phyloP scores from a whole-genome alignment of 2,329 filamentous ascomycete genomes.

The Macrophomina pseudophaseolina region DNA sequence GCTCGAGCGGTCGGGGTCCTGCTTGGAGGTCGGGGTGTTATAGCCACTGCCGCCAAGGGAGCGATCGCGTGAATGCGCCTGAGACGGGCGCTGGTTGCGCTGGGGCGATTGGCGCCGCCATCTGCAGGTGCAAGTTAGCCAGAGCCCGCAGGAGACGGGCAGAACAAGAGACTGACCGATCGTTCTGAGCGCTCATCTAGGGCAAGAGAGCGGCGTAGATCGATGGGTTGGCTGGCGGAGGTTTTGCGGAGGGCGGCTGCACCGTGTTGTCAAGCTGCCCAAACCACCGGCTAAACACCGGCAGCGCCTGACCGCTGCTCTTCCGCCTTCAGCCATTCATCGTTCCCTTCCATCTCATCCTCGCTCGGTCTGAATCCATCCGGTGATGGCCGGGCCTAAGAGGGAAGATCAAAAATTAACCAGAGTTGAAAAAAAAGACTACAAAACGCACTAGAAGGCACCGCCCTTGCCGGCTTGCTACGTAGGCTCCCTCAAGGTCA shows the following conservation, averaged over 20 bases:
- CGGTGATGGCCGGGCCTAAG: too few relatives aligned
- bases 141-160: neutral
- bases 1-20: constrained; percentile 38
- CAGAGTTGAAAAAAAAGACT: too few relatives aligned
- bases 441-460: too few relatives aligned
- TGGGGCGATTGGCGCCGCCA: constrained; percentile 29
- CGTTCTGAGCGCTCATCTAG: constrained; percentile 26
- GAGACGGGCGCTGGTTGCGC: constrained; percentile 29
- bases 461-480: too few relatives aligned
- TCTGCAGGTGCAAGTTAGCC: constrained; percentile 9
- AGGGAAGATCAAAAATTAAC: too few relatives aligned
- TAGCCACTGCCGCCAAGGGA: constrained; percentile 34
- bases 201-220: constrained; percentile 23
- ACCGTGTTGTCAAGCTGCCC: neutral
- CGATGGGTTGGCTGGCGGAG: constrained; percentile 24
- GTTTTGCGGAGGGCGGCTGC: constrained; percentile 21
- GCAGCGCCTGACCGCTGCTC: neutral
- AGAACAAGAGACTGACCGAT: constrained; percentile 1
- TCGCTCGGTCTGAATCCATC: too few relatives aligned
- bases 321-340: neutral
- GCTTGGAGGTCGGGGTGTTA: constrained; percentile 42
- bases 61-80: constrained; percentile 32
- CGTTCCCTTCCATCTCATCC: neutral
- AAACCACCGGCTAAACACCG: neutral
- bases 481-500: neutral